phyloP scores from a whole-genome alignment of 768 basidiomycete genomes.

The Mycena filopes region DNA sequence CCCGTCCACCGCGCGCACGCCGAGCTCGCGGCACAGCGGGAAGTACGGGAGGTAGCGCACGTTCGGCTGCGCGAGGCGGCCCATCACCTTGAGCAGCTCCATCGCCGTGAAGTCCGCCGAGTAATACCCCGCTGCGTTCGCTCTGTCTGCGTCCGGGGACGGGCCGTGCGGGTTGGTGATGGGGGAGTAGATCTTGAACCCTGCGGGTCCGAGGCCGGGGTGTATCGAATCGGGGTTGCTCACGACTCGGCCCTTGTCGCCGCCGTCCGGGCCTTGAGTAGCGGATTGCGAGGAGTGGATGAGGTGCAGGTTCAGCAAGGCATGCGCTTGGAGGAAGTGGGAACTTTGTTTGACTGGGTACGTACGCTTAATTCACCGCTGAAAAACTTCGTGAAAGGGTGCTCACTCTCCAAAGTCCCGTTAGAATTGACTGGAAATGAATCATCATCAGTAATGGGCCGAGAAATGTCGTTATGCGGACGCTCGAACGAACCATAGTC shows the following conservation, averaged over 20 bases:
- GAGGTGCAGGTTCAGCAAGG: constrained; percentile 86
- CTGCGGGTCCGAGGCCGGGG: constrained; percentile 67
- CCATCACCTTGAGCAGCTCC: constrained; percentile 86
- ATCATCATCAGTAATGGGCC: constrained; percentile 10
- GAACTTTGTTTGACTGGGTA: constrained; percentile 77
- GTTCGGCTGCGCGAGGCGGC: constrained; percentile 72
- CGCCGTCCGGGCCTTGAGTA: constrained; percentile 42
- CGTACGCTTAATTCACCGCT: constrained; percentile 14
- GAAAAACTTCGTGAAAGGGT: too few species aligned
- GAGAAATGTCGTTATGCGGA: constrained; percentile 6
- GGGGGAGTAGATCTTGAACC: constrained; percentile 70
- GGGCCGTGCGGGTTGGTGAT: constrained; percentile 47
- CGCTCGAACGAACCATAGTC: constrained; percentile 76
- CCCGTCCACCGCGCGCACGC: constrained; percentile 84
- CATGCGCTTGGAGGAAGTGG: constrained; percentile 87
- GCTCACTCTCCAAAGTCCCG: constrained; percentile 77
- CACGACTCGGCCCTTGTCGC: constrained; percentile 46
- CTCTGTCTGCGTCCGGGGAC: constrained; percentile 33
- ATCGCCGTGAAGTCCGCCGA: constrained; percentile 79
- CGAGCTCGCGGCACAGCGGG: constrained; percentile 83
- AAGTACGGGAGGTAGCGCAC: constrained; percentile 81
- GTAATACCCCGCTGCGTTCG: constrained; percentile 57
- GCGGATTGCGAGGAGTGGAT: constrained; percentile 81
- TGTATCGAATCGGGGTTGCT: constrained; percentile 63
- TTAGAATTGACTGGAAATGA: constrained; percentile 71